Evolutionary conservation across 2,329 filamentous ascomycete genomes (phyloP).

Genomic region (Penicillium sp.): DNA sequence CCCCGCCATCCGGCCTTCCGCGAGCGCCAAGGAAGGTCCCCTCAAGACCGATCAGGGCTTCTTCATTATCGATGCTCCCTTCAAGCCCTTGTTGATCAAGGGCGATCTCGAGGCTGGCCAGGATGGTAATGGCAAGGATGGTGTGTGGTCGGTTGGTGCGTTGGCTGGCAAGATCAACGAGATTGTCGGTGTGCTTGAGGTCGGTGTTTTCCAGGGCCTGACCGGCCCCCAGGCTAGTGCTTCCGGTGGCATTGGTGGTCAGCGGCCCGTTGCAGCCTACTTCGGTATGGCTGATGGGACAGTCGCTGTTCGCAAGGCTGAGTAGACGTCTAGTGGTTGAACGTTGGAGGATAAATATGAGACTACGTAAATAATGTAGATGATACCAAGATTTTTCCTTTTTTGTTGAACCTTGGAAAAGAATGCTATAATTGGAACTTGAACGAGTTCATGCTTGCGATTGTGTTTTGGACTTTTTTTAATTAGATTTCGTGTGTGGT

Average conservation of each 20-base stretch:
- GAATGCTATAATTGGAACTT: constrained; percentile 6
- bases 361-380: constrained; percentile 19
- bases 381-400: constrained; percentile 25
- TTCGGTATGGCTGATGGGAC: constrained; percentile 83
- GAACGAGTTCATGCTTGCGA: constrained; percentile 7
- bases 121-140: constrained; percentile 59
- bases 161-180: constrained; percentile 73
- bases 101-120: constrained; percentile 53
- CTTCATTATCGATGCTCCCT: constrained; percentile 90
- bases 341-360: not conserved
- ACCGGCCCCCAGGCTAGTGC: constrained; percentile 71
- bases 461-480: constrained; percentile 8
- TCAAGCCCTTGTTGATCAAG: constrained; percentile 68
- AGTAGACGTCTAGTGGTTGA: constrained; percentile 8
- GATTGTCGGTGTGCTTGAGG: constrained; percentile 85
- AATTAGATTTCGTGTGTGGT: constrained; percentile 21
- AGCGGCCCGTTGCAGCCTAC: constrained; percentile 91
- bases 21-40: constrained; percentile 76
- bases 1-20: constrained; percentile 70
- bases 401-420: not conserved
- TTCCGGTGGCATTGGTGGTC: constrained; percentile 65
- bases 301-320: constrained; percentile 57
- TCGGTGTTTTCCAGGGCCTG: constrained; percentile 82
- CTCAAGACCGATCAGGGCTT: constrained; percentile 83
- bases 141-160: constrained; percentile 75